Evolutionary conservation across 805 yeast species (phyloP).

Genomic region (Metschnikowia colocasiae): DNA sequence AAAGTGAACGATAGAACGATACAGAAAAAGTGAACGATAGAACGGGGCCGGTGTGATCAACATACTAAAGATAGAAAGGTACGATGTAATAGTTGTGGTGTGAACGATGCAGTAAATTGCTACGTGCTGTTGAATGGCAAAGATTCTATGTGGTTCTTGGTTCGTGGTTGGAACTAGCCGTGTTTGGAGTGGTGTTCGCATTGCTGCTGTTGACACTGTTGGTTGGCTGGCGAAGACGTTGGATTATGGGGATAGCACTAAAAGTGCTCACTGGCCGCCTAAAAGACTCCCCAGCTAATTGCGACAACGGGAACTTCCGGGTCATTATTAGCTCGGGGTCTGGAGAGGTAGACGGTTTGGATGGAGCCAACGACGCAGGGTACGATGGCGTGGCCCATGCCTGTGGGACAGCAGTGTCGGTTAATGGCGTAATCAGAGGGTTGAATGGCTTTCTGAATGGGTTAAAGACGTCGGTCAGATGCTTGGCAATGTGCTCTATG

Average conservation of each 20-base stretch:
- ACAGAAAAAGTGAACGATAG: too few relatives aligned
- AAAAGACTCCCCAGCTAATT: conserved; percentile 3
- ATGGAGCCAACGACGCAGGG: conserved; percentile 3
- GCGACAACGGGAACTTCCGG: conserved; percentile 15
- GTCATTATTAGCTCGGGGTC: conserved; percentile 17
- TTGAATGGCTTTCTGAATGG: conserved; percentile 36
- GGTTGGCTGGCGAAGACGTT: conserved; percentile 1
- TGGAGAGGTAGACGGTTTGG: not conserved
- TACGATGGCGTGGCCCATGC: conserved; percentile 29
- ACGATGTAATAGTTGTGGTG: too few relatives aligned
- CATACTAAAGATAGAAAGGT: too few relatives aligned
- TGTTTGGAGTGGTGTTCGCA: not conserved
- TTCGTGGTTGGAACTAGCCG: not conserved
- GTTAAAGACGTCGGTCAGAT: conserved; percentile 36
- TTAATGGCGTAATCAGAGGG: conserved; percentile 36
- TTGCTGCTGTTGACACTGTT: not conserved
- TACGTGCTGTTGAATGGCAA: not conserved
- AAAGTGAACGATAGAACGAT: too few relatives aligned
- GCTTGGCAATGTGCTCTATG: conserved; percentile 23
- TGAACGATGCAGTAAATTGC: too few relatives aligned
- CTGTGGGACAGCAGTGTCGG: conserved; percentile 36
- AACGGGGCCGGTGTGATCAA: too few relatives aligned
- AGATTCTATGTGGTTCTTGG: not conserved
- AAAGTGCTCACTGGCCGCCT: not conserved
- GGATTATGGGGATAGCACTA: not conserved